Percentiles rank a stretch among this genome's conserved stretches.
These are phyloP conservation scores for Cladophialophora yegresii DNA, from an alignment of 2,329 filamentous ascomycete species.

Conservation along the genomic window DNA sequence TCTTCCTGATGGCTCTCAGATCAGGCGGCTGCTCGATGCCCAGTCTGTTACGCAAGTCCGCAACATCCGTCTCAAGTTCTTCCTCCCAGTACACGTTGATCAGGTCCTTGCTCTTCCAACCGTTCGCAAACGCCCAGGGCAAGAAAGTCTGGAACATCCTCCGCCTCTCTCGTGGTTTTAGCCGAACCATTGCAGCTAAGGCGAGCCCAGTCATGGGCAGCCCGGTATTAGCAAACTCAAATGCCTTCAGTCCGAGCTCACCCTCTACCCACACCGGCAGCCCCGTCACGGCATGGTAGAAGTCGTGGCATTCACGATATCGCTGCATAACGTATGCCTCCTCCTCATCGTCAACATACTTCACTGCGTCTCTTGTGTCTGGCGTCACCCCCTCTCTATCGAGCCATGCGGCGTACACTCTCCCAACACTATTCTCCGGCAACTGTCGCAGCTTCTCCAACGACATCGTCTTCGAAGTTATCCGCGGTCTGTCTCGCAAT, in stretches of 20 bases:
- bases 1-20: constrained; percentile 72
- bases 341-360: constrained; percentile 92
- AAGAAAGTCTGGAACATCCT: constrained; percentile 74
- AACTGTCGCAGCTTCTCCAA: constrained; percentile 71
- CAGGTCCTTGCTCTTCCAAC: constrained; percentile 71
- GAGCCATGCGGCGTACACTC: constrained; percentile 85
- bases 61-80: constrained; percentile 79
- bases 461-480: constrained; percentile 71
- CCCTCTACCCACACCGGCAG: constrained; percentile 91
- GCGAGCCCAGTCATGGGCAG: constrained; percentile 93
- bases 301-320: constrained; percentile 96
- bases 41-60: constrained; percentile 70
- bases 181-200: constrained; percentile 67
- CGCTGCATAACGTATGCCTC: constrained; percentile 98
- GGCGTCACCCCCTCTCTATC: constrained; percentile 90
- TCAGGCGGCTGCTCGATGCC: constrained; percentile 89
- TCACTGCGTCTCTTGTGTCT: constrained; percentile 78
- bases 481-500: constrained; percentile 82
- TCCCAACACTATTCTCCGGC: constrained; percentile 73
- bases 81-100: constrained; percentile 99
- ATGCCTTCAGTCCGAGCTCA: constrained; percentile 95
- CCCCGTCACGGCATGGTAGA: constrained; percentile 93
- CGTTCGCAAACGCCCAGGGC: constrained; percentile 89
- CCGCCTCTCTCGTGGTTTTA: constrained; percentile 65
- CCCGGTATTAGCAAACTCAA: constrained; percentile 93